These are phyloP conservation scores for Phlegmacium glaucopus DNA, from an alignment of 768 basidiomycete species.

Conservation along the genomic window DNA sequence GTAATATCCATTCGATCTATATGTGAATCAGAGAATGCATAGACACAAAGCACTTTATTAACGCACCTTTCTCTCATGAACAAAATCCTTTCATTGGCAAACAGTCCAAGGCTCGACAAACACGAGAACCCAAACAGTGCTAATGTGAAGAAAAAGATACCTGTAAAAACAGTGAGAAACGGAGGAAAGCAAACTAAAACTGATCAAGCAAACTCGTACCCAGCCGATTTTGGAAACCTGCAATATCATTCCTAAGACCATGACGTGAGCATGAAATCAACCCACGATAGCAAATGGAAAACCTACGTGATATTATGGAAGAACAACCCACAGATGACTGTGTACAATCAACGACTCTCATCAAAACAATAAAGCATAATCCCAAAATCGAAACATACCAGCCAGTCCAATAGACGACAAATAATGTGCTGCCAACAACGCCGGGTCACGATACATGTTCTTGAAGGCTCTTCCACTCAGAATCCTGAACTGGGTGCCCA, in stretches of 20 bases:
- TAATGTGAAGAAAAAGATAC: constrained; percentile 97
- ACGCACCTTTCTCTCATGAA: constrained; percentile 96
- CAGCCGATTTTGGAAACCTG: constrained; percentile 94
- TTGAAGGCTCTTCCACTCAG: constrained; percentile 97
- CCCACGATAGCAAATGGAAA: background rate
- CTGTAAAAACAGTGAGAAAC: constrained; percentile 27
- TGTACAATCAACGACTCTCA: background rate
- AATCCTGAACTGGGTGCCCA: constrained; percentile 89
- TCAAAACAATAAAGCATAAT: constrained; percentile 4
- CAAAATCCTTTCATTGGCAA: constrained; percentile 91
- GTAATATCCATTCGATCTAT: constrained; percentile 95
- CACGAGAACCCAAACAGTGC: constrained; percentile 97
- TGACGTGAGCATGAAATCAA: background rate
- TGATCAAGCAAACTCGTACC: constrained; percentile 35
- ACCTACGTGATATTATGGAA: constrained; percentile 81
- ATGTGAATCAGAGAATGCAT: background rate
- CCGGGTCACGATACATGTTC: constrained; percentile 94
- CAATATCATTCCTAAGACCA: constrained; percentile 73
- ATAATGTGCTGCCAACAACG: constrained; percentile 90
- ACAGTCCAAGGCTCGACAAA: constrained; percentile 87
- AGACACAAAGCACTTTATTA: background rate
- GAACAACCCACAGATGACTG: constrained; percentile 91
- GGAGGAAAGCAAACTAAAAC: background rate
- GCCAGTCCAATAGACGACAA: constrained; percentile 80
- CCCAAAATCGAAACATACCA: constrained; percentile 43